Percentiles rank a stretch among this genome's conserved stretches.
These are phyloP conservation scores for Isatis lusitanica DNA, from an alignment of 441 rosid genomes.

Conservation along the genomic window DNA sequence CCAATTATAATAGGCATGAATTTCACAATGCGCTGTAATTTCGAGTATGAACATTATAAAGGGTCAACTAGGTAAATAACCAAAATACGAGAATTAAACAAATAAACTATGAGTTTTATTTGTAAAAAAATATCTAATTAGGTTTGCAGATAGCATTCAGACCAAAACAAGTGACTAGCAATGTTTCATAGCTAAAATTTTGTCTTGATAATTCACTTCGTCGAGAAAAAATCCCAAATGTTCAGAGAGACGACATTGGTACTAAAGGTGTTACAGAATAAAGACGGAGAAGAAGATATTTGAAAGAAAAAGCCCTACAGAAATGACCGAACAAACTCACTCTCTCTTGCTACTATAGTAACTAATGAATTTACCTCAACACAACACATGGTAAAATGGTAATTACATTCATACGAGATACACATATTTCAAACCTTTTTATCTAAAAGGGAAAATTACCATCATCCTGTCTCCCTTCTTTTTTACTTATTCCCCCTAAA, in stretches of 20 bases:
- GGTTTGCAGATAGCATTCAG: not conserved
- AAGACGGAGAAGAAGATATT: conserved; percentile 3
- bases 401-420: conserved; percentile 30
- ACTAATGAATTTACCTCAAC: conserved; percentile 27
- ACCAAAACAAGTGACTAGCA: not conserved
- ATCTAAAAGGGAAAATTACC: conserved; percentile 15
- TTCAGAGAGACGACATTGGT: not conserved
- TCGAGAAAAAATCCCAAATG: not conserved
- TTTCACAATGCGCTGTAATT: not conserved
- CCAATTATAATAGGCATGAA: not conserved
- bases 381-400: conserved; percentile 29
- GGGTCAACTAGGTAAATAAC: not conserved
- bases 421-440: conserved; percentile 17
- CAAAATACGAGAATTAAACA: not conserved
- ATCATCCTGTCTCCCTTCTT: not conserved
- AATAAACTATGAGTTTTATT: not conserved
- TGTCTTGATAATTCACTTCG: not conserved
- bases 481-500: conserved; percentile 78
- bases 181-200: not conserved
- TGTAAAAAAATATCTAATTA: not conserved
- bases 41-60: not conserved
- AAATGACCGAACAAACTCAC: conserved; percentile 26
- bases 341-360: conserved; percentile 21
- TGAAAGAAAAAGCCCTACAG: not conserved
- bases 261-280: conserved; percentile 2